Percentiles rank a stretch among this genome's conserved stretches.
phyloP scores from a whole-genome alignment of 495 filamentous ascomycete species.

The Aspergillus hancockii region DNA sequence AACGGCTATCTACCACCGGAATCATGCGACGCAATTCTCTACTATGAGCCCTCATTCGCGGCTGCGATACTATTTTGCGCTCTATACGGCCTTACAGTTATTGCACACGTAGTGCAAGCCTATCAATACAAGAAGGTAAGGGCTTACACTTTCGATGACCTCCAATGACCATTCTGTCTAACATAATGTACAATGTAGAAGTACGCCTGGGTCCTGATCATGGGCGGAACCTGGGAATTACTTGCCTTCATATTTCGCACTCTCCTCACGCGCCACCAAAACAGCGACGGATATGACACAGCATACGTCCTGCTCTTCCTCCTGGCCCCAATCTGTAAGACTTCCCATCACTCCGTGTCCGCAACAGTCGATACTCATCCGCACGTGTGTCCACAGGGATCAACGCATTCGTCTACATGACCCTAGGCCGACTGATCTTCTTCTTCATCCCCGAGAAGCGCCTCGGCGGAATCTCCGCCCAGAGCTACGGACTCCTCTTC shows the following conservation, averaged over 20 bases:
- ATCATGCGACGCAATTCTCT: conserved; percentile 26
- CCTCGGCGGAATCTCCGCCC: conserved; percentile 52
- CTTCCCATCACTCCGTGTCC: conserved; percentile 4
- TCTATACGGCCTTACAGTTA: conserved; percentile 32
- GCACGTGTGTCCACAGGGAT: conserved; percentile 37
- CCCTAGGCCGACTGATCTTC: conserved; percentile 61
- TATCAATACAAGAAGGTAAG: conserved; percentile 28
- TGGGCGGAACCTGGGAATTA: conserved; percentile 48
- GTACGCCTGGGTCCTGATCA: conserved; percentile 57
- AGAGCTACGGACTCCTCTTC: conserved; percentile 55
- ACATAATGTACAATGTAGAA: conserved; percentile 23
- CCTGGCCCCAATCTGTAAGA: conserved; percentile 30
- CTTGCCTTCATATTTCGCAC: conserved; percentile 42
- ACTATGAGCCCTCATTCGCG: conserved; percentile 33
- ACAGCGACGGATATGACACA: conserved; percentile 13
- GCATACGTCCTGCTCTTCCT: conserved; percentile 30
- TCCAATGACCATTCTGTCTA: background rate
- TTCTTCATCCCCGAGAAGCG: conserved; percentile 52
- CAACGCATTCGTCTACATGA: conserved; percentile 71
- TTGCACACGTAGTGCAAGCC: conserved; percentile 37
- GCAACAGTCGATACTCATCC: background rate
- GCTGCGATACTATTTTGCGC: conserved; percentile 39
- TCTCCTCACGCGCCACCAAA: conserved; percentile 27
- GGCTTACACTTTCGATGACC: background rate
- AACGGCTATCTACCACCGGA: conserved; percentile 38